Percentiles rank a stretch among this genome's conserved stretches.
Conservation (phyloP, 108 stramenopile genomes). For the Bacterosira constricta region DNA sequence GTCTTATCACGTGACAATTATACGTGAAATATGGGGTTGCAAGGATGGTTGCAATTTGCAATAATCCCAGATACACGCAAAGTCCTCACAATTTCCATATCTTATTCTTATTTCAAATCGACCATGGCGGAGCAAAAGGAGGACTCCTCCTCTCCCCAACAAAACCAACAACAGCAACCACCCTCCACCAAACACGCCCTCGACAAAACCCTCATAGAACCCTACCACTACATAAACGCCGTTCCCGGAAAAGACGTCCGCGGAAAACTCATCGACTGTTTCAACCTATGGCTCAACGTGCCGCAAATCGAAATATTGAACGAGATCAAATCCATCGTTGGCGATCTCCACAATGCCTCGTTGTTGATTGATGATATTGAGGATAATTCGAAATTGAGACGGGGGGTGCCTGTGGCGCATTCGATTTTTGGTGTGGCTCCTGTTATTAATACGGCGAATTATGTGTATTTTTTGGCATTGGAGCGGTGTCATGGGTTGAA, state of each 20-base stretch:
- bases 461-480: slow-evolving; percentile 94
- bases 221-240: slow-evolving; percentile 82
- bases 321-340: slow-evolving; percentile 70
- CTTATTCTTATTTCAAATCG: background rate
- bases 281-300: slow-evolving; percentile 79
- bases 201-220: slow-evolving; percentile 54
- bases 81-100: background rate
- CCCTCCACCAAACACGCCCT: slow-evolving; percentile 8
- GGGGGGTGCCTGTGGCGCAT: slow-evolving; percentile 94
- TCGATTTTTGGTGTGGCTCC: slow-evolving; percentile 90
- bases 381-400: slow-evolving; percentile 90
- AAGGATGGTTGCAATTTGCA: background rate
- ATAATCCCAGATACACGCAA: background rate
- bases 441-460: slow-evolving; percentile 96
- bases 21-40: background rate
- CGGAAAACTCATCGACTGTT: slow-evolving; percentile 82
- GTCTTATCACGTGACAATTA: too few species aligned
- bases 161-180: background rate
- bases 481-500: slow-evolving; percentile 74
- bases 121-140: background rate
- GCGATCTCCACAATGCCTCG: slow-evolving; percentile 91
- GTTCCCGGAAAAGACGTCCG: slow-evolving; percentile 86
- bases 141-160: background rate
- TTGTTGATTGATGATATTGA: slow-evolving; percentile 97
- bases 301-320: slow-evolving; percentile 43